Conservation (phyloP, 257 asterid genomes). For the Cinchona pubescens region DNA sequence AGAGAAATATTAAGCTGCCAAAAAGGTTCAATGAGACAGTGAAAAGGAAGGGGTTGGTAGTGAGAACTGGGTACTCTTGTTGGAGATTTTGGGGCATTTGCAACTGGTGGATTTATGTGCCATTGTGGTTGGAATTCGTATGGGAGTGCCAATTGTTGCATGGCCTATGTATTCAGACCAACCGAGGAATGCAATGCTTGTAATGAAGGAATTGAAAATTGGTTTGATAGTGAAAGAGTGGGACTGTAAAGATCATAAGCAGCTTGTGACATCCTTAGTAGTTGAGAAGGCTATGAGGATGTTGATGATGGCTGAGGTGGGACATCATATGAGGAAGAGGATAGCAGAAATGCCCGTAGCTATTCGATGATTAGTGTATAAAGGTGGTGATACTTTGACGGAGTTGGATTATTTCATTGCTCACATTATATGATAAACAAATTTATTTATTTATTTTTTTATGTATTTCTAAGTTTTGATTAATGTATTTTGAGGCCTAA, state of each 20-base stretch:
- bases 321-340: too few relatives aligned
- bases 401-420: too few relatives aligned
- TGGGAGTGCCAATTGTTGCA: constrained; percentile 50
- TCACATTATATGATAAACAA: too few relatives aligned
- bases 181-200: constrained; percentile 41
- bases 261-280: background rate
- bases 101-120: constrained; percentile 51
- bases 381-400: too few relatives aligned
- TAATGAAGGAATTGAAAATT: constrained; percentile 24
- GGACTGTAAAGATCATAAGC: background rate
- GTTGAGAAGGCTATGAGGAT: constrained; percentile 22
- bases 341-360: too few relatives aligned
- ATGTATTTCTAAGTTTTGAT: too few relatives aligned
- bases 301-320: constrained; percentile 1
- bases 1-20: constrained; percentile 20
- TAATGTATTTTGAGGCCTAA: too few relatives aligned
- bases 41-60: constrained; percentile 34
- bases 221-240: too few relatives aligned
- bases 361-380: too few relatives aligned
- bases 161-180: constrained; percentile 71
- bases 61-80: constrained; percentile 58
- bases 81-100: constrained; percentile 41
- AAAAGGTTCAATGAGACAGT: constrained; percentile 23
- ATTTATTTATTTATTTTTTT: too few relatives aligned
- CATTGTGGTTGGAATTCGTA: constrained; percentile 57